These are phyloP conservation scores for Dipodascus geniculatus DNA, from an alignment of 805 yeast species.

Conservation along the genomic window DNA sequence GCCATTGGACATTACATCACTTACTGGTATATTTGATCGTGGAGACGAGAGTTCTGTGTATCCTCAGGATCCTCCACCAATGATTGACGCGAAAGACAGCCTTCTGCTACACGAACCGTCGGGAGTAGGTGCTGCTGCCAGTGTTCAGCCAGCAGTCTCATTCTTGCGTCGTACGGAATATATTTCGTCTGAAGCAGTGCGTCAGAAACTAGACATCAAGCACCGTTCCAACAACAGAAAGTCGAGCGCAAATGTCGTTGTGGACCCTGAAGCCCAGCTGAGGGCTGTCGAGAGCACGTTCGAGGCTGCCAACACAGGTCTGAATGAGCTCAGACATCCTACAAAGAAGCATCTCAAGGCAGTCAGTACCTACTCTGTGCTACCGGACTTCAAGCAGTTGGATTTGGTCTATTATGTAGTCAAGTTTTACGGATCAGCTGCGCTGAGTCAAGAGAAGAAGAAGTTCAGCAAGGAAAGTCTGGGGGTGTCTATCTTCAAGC, in stretches of 20 bases:
- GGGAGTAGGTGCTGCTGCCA: constrained; percentile 25
- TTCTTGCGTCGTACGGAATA: constrained; percentile 93
- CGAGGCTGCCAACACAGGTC: constrained; percentile 39
- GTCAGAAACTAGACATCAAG: constrained; percentile 16
- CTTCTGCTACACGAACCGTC: constrained; percentile 72
- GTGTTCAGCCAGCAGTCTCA: constrained; percentile 36
- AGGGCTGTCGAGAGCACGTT: constrained; percentile 70
- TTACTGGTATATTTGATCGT: constrained; percentile 57
- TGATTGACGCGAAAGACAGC: constrained; percentile 67
- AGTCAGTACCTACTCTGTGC: constrained; percentile 61
- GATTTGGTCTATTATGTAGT: constrained; percentile 48
- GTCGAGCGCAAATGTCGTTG: constrained; percentile 22
- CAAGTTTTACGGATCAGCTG: constrained; percentile 35
- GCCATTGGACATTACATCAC: constrained; percentile 57
- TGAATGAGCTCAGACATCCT: constrained; percentile 58
- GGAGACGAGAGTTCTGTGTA: constrained; percentile 37
- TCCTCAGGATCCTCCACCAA: constrained; percentile 24
- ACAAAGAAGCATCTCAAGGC: constrained; percentile 61
- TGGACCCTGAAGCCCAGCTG: constrained; percentile 53
- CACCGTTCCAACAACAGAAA: constrained; percentile 12
- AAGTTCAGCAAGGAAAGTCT: constrained; percentile 18
- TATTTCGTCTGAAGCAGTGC: constrained; percentile 50
- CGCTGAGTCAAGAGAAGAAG: constrained; percentile 21
- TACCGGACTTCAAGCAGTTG: constrained; percentile 87
- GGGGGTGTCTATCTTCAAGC: constrained; percentile 49